Base-by-base conservation (phyloP, 176 grass and related monocot genomes). In the Eragrostis curvula region DNA sequence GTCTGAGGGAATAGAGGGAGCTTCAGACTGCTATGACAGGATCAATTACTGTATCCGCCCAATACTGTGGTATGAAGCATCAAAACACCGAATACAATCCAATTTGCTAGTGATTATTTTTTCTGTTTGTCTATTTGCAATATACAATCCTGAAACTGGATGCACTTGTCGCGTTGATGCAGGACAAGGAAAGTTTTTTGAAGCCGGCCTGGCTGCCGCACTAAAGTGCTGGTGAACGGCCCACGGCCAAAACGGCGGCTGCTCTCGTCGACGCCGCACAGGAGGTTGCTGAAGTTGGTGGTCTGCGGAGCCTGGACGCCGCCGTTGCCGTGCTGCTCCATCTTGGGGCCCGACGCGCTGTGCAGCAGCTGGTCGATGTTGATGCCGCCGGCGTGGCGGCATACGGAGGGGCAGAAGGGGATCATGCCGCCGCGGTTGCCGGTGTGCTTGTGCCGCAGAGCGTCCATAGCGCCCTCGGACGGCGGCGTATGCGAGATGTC, bases 181-280 rank as follows among this genome's bases (percentile, higher is more conserved):
- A 40, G 36, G 30, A 21, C 17, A 30, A 41, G 32, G 32, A 36
- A 67, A 67, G n/a, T n/a, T 36, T 36, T 36, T 36, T 36, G 32
- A 36, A 36, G 32, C 32, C 32, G 32, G 32, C 32, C 2, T 36
- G 32, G 32, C n/a, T n/a, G 32, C 32, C 32, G 32, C 4, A 36
- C 32, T 2, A 81, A 96, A 98, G 44, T 91, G 88, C 71, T 88
- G 90, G 84, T 93, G 89, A 66, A 96, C 96, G 4, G 96, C 28
- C 96, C 96, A 98, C n/a, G 96, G 68, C 96, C 96, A 98, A 81
- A 98, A 93, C 0, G 89, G 75, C 27, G 90, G 73, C 28, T 88
- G 93, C 61, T 98, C 96, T 98, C 96, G 65, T 93, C 96, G 75
- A 93, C 85, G 66, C 88, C 90, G 79, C 96, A 91, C 21, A 98